These are phyloP conservation scores for Solanum piurae DNA, from an alignment of 257 asterid species.

Conservation along the genomic window DNA sequence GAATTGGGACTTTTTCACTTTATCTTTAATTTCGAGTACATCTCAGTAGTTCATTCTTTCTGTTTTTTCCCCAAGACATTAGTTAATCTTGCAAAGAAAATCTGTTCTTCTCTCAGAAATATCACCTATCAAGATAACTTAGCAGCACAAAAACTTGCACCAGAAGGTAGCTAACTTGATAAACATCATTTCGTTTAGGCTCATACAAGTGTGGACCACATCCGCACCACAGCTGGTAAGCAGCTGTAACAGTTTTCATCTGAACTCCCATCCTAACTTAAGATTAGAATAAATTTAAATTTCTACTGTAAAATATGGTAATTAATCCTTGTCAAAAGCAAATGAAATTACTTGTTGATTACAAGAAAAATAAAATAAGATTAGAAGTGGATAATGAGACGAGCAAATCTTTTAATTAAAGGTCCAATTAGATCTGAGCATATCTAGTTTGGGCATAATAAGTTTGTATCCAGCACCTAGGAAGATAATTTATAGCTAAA, in stretches of 20 bases:
- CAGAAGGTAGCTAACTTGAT: background rate
- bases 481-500: background rate
- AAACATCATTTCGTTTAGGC: background rate
- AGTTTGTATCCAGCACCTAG: background rate
- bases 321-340: background rate
- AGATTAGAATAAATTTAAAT: background rate
- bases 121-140: background rate
- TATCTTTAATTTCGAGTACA: background rate
- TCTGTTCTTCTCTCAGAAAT: background rate
- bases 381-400: slow-evolving; percentile 1
- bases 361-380: background rate
- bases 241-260: background rate
- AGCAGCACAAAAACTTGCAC: background rate
- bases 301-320: background rate
- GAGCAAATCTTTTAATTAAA: slow-evolving; percentile 1
- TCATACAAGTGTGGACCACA: background rate
- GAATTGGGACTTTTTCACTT: background rate
- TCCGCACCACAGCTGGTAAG: background rate
- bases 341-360: background rate
- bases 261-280: background rate
- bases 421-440: background rate
- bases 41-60: background rate
- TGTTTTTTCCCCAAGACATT: background rate
- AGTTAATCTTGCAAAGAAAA: background rate
- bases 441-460: background rate